Base-by-base conservation (phyloP, 192 early-diverging fungal species). In the Entomortierella beljakovae region DNA sequence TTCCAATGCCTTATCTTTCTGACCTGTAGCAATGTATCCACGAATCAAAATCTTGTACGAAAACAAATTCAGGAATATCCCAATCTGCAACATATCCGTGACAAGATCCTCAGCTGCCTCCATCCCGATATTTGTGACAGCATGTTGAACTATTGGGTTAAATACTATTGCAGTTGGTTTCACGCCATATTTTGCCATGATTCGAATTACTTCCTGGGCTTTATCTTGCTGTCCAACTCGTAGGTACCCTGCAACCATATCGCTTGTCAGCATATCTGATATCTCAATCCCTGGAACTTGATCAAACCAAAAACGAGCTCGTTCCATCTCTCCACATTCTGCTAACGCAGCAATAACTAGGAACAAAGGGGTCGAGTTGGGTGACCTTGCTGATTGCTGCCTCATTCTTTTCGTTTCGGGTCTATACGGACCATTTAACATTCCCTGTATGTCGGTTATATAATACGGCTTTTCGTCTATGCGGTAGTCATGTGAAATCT, bases 281-380 rank as follows among this genome's bases (percentile, higher is more conserved):
- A 77, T 25, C 37, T 77, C 65, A 20, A 54, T 38, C 49, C 63
- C 61, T 0, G 74, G 74, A 31, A 77, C 59, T 40, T 57, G 65
- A 35, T 77, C 74, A 57, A 77, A 77, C 74, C 65, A 69, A 28
- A 69, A 51, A 6, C 74, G 28, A 1, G 74, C 74, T 18, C 74
- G 59, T 25, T 77, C 74, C 74, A 77, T 77, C 48, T 77, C 66
- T 51, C 74, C 74, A 28, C 66, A 52, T 18, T 77, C 74, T n/a
- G 61, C 61, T 7, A 77, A 48, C 1, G 74, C 74, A 32, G 68
- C 66, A 35, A 77, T 69, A 9, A 77, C 74, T 46, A 77, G 34
- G 33, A 57, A 77, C 28, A 77, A 46, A 0, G 74, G 74, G 8
- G 61, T 52, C 0, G 74, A 69, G n/a, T 68, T 77, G 23, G 74